These are phyloP conservation scores for Yarrowia sp. DNA, from an alignment of 805 yeast species.

Conservation along the genomic window DNA sequence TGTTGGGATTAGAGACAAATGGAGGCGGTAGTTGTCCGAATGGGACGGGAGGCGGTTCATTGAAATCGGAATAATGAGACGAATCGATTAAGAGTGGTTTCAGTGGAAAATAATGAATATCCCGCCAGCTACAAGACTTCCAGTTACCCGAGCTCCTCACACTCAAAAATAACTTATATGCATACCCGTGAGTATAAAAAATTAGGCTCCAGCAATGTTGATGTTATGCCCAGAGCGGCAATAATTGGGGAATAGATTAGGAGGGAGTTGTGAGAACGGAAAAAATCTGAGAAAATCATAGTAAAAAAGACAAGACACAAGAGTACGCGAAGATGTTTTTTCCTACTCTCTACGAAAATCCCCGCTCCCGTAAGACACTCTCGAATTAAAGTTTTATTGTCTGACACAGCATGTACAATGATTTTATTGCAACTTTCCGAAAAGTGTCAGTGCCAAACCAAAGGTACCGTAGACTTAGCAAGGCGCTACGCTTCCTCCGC, in stretches of 20 bases:
- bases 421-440: no score
- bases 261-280: neutral
- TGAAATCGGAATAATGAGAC: neutral
- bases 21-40: neutral
- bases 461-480: no score
- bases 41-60: neutral
- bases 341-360: neutral
- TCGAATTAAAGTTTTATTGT: neutral
- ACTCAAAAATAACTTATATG: neutral
- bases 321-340: neutral
- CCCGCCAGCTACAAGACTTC: neutral
- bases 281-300: neutral
- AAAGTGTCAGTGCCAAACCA: no score
- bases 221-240: slow-evolving; percentile 11
- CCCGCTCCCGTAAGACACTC: neutral
- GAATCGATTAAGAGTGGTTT: neutral
- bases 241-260: neutral
- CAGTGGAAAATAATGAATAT: no score
- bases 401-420: neutral
- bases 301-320: neutral
- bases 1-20: neutral
- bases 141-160: neutral
- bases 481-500: no score
- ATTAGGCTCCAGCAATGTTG: slow-evolving; percentile 4
- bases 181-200: slow-evolving; percentile 5